A percentile compares a stretch with the other conserved stretches of the same genome.
Conservation (phyloP, 2,329 filamentous ascomycete genomes). For the Paramyrothecium sp. region DNA sequence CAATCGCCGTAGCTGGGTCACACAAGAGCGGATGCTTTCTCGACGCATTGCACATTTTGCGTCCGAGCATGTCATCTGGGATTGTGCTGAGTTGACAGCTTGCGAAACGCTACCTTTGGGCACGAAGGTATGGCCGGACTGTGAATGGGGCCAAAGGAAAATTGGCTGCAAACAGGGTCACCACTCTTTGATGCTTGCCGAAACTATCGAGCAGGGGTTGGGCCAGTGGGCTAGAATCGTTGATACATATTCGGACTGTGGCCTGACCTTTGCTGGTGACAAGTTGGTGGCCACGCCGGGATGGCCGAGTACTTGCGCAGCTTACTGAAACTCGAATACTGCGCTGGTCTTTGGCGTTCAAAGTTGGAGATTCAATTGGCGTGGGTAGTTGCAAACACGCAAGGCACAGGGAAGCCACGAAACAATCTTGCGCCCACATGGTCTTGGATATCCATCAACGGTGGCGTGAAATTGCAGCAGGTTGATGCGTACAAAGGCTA, state of each 20-base stretch:
- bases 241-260: slow-evolving; percentile 8
- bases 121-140: neutral
- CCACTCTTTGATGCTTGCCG: too few species aligned
- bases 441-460: neutral
- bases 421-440: slow-evolving; percentile 7
- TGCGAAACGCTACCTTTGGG: neutral
- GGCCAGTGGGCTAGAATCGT: slow-evolving; percentile 9
- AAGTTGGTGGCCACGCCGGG: slow-evolving; percentile 8
- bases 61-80: slow-evolving; percentile 11
- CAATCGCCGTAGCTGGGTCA: slow-evolving; percentile 5
- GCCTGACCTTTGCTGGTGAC: slow-evolving; percentile 7
- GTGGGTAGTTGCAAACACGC: slow-evolving; percentile 2
- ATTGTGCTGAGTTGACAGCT: slow-evolving; percentile 6
- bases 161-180: neutral
- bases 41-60: slow-evolving; percentile 10
- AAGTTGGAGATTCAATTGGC: slow-evolving; percentile 10
- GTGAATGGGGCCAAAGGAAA: neutral
- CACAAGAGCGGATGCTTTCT: slow-evolving; percentile 10
- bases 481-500: slow-evolving; percentile 3
- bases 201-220: neutral
- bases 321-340: slow-evolving; percentile 6
- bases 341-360: slow-evolving; percentile 7
- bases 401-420: neutral
- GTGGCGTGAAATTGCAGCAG: slow-evolving; percentile 1
- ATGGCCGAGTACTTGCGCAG: slow-evolving; percentile 7